phyloP scores from a whole-genome alignment of 2,329 filamentous ascomycete genomes.

The Trichoderma aggressivum region DNA sequence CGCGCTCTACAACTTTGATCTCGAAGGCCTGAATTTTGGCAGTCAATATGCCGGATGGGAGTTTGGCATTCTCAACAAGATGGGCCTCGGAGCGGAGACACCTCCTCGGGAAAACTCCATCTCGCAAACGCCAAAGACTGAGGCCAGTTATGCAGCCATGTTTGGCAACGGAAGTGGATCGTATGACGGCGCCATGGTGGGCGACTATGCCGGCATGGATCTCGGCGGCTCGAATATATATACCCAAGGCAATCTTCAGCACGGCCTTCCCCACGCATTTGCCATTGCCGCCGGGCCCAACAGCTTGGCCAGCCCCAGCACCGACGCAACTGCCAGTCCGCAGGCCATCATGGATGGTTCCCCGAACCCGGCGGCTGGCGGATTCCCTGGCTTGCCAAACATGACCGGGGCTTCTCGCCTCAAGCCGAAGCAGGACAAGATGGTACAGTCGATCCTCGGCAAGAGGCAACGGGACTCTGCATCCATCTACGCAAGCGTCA shows the following conservation, averaged over 20 bases:
- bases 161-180: conserved; percentile 52
- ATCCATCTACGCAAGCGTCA: conserved; percentile 82
- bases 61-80: conserved; percentile 93
- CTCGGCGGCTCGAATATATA: conserved; percentile 47
- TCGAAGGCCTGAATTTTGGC: conserved; percentile 83
- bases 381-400: conserved; percentile 28
- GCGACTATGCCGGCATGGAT: conserved; percentile 53
- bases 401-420: conserved; percentile 30
- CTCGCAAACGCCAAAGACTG: conserved; percentile 39
- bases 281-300: conserved; percentile 62
- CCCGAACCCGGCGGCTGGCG: conserved; percentile 28
- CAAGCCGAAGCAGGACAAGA: conserved; percentile 44
- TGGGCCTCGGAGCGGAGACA: conserved; percentile 74
- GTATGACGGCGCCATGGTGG: conserved; percentile 44
- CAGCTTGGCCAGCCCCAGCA: conserved; percentile 61
- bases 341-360: conserved; percentile 58
- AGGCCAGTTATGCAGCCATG: conserved; percentile 42
- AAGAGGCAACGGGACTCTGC: conserved; percentile 71
- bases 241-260: conserved; percentile 56
- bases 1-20: conserved; percentile 90
- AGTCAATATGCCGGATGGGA: conserved; percentile 95
- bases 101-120: conserved; percentile 63
- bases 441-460: conserved; percentile 50
- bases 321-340: conserved; percentile 60
- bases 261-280: conserved; percentile 62